Base-by-base conservation (phyloP, 768 basidiomycete species). In the Phlebiopsis gigantea region DNA sequence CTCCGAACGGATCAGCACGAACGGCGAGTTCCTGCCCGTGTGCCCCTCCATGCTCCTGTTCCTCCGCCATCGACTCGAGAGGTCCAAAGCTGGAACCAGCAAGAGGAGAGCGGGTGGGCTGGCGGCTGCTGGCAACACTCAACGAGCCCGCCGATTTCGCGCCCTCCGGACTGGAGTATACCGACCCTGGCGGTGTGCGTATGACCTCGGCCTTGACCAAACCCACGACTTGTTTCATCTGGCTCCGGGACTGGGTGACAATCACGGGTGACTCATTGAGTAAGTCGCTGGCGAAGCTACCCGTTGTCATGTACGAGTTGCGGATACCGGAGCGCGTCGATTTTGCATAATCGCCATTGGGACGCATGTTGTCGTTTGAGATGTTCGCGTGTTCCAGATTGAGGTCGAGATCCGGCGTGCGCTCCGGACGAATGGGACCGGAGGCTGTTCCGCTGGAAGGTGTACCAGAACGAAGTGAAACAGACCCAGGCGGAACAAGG, bases 261-360 rank as follows among this genome's bases (percentile, higher is more conserved):
- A 92, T 92, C 74, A 87, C 84, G 22, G 90, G 88, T 0, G 87
- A 83, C 67, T 92, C 90, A 63, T 85, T 83, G 58, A 91, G 73
- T 72, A 92, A 79, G 62, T 91, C 90, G 64, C 87, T 90, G 15
- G 85, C 78, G 66, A 79, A 89, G 65, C 86, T 90, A 42, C 84
- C 85, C 43, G 78, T 81, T 26, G 89, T 86, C 77, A 87, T 81
- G 72, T 79, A 88, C 19, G 90, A 91, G 30, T 83, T 81, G 5
- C 76, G 75, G 15, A 79, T 65, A 21, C 77, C 82, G 1, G 88
- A 87, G 46, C 72, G 70, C 31, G 77, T 76, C 6, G 87, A 87
- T 10, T 66, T 69, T 22, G 79, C 73, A 31, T 72, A 73, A 79
- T 39, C 17, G n/a, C 19, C 46, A 28, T 52, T 45, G 15, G 45